Percentiles rank a stretch among this genome's conserved stretches.
These are phyloP conservation scores for Aspergillus pseudoviridinutans DNA, from an alignment of 2,329 filamentous ascomycete genomes.

Conservation along the genomic window DNA sequence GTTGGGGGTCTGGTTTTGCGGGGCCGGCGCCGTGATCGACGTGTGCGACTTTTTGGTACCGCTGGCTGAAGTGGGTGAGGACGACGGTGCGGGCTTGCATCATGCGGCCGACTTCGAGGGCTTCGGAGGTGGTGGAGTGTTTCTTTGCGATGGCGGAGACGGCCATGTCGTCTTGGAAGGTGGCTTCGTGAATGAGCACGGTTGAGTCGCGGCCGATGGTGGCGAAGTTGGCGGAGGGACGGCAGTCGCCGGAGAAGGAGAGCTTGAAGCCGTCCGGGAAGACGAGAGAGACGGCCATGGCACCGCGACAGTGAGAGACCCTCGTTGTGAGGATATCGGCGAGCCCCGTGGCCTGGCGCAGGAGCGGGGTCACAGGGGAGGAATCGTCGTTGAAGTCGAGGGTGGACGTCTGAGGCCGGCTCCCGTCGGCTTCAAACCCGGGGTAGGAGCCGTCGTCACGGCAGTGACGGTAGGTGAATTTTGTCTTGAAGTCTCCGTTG, in stretches of 20 bases:
- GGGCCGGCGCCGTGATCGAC: slow-evolving; percentile 28
- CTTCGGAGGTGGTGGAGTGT: slow-evolving; percentile 85
- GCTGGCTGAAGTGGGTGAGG: slow-evolving; percentile 91
- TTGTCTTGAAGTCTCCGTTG: slow-evolving; percentile 18
- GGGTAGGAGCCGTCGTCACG: slow-evolving; percentile 24
- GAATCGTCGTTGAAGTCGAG: slow-evolving; percentile 25
- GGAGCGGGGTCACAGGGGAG: slow-evolving; percentile 34
- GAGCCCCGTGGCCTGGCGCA: slow-evolving; percentile 58
- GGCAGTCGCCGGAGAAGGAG: slow-evolving; percentile 91
- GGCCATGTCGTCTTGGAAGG: slow-evolving; percentile 80
- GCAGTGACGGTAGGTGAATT: slow-evolving; percentile 28
- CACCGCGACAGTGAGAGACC: slow-evolving; percentile 75
- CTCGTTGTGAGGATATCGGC: slow-evolving; percentile 60
- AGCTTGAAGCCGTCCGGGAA: slow-evolving; percentile 79
- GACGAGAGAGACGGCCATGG: slow-evolving; percentile 72
- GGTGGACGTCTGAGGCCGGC: slow-evolving; percentile 14
- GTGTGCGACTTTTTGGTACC: slow-evolving; percentile 73
- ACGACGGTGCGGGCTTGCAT: slow-evolving; percentile 81
- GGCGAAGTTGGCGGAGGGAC: slow-evolving; percentile 69
- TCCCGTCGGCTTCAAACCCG: slow-evolving; percentile 6
- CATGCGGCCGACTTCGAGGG: slow-evolving; percentile 66
- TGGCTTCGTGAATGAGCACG: slow-evolving; percentile 90
- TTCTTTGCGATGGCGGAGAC: slow-evolving; percentile 81
- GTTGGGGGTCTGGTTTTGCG: slow-evolving; percentile 3
- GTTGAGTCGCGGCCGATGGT: slow-evolving; percentile 69